A percentile compares a stretch with the other conserved stretches of the same genome.
These are phyloP conservation scores for Metschnikowia noctiluminum DNA, from an alignment of 805 yeast species.

Conservation along the genomic window DNA sequence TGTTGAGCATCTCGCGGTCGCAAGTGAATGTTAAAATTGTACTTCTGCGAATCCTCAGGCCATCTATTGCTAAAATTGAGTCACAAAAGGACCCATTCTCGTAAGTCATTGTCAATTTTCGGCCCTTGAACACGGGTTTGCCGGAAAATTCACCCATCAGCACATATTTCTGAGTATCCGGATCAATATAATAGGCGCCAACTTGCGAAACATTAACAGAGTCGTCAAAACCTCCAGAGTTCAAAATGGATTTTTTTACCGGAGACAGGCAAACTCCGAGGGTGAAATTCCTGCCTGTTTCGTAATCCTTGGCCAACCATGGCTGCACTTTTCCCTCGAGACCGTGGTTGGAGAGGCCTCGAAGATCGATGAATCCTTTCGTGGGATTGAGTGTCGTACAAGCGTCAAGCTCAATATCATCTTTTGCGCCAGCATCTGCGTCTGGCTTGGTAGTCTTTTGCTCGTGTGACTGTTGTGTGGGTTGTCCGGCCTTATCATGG, in stretches of 20 bases:
- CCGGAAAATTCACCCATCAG: slow-evolving; percentile 64
- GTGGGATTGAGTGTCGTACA: slow-evolving; percentile 44
- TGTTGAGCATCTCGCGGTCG: slow-evolving; percentile 66
- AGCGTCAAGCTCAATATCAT: slow-evolving; percentile 24
- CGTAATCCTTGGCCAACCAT: slow-evolving; percentile 72
- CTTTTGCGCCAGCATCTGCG: slow-evolving; percentile 1
- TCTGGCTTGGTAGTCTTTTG: not conserved
- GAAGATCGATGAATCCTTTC: slow-evolving; percentile 49
- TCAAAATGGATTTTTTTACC: slow-evolving; percentile 26
- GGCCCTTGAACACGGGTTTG: slow-evolving; percentile 66
- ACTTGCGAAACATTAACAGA: slow-evolving; percentile 42
- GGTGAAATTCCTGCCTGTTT: slow-evolving; percentile 68
- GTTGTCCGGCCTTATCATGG: not conserved
- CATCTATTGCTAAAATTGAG: slow-evolving; percentile 35
- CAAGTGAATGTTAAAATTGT: slow-evolving; percentile 72
- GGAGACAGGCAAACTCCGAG: slow-evolving; percentile 69
- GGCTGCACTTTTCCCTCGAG: slow-evolving; percentile 45
- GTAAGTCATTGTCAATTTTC: slow-evolving; percentile 67
- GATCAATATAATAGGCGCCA: slow-evolving; percentile 57
- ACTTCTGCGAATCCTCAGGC: slow-evolving; percentile 52
- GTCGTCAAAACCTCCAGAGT: slow-evolving; percentile 33
- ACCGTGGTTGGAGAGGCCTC: slow-evolving; percentile 46
- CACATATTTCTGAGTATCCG: slow-evolving; percentile 34
- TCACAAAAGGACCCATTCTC: slow-evolving; percentile 62
- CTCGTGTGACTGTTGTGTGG: not conserved